These are phyloP conservation scores for Scytalidium lignicola DNA, from an alignment of 2,329 filamentous ascomycete species.

Conservation along the genomic window DNA sequence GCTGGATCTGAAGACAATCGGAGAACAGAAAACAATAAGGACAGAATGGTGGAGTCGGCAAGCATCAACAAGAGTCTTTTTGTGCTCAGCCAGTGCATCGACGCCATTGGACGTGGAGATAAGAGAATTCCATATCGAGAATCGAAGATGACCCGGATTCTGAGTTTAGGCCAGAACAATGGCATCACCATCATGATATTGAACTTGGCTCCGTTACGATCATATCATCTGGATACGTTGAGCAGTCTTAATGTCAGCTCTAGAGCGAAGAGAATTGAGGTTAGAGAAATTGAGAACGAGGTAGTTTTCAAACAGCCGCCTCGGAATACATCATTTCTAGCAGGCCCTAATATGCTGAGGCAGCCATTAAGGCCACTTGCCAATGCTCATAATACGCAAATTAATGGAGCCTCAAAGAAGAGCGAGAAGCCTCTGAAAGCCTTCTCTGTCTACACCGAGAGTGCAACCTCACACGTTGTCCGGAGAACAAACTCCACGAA, in stretches of 20 bases:
- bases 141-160: conserved; percentile 94
- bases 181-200: conserved; percentile 95
- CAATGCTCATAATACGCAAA: conserved; percentile 69
- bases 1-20: conserved; percentile 95
- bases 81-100: conserved; percentile 89
- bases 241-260: conserved; percentile 95
- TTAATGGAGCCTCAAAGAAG: conserved; percentile 49
- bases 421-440: conserved; percentile 73
- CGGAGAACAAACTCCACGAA: conserved; percentile 29
- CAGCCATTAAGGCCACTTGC: conserved; percentile 77
- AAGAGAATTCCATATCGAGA: conserved; percentile 86
- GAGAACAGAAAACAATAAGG: conserved; percentile 87
- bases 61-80: conserved; percentile 98
- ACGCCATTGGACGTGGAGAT: conserved; percentile 75
- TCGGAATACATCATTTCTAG: conserved; percentile 40
- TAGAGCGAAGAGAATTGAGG: conserved; percentile 91
- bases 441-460: conserved; percentile 82
- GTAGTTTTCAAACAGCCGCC: conserved; percentile 77
- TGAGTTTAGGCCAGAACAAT: conserved; percentile 90
- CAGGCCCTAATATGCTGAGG: conserved; percentile 44
- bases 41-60: conserved; percentile 87
- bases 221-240: conserved; percentile 88
- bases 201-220: conserved; percentile 84
- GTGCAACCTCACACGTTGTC: conserved; percentile 14
- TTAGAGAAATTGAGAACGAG: conserved; percentile 93